A percentile compares a stretch with the other conserved stretches of the same genome.
phyloP scores from a whole-genome alignment of 2,329 filamentous ascomycete species.

The Epichloe glyceriae region DNA sequence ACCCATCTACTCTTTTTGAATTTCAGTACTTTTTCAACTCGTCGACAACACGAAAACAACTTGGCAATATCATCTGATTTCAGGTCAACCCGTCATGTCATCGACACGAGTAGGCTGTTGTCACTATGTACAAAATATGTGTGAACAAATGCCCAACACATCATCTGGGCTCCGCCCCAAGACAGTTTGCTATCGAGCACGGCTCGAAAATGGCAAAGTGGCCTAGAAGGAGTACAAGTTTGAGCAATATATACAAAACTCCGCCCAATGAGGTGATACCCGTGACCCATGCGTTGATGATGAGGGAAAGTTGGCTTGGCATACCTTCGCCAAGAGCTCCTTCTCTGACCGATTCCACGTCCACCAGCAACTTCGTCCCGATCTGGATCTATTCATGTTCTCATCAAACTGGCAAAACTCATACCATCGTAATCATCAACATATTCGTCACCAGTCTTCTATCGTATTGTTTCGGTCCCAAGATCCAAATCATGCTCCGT shows the following conservation, averaged over 20 bases:
- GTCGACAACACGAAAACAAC: too few relatives aligned
- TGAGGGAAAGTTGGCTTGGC: neutral
- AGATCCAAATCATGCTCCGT: neutral
- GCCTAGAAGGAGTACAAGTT: neutral
- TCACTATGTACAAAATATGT: neutral
- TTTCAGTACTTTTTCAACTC: too few relatives aligned
- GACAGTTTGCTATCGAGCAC: neutral
- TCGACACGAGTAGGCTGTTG: neutral
- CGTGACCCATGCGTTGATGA: neutral
- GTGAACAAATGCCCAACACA: neutral
- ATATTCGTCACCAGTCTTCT: neutral
- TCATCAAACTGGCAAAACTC: neutral
- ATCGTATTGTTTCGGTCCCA: neutral
- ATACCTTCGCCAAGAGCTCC: neutral
- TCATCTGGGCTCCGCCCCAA: neutral
- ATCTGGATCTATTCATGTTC: neutral
- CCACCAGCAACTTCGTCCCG: neutral
- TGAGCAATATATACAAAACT: conserved; percentile 4
- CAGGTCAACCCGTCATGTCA: too few relatives aligned
- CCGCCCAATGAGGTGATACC: conserved; percentile 4
- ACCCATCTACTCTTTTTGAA: neutral
- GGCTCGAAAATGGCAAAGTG: neutral
- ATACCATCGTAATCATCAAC: neutral
- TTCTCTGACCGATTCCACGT: neutral
- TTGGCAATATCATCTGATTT: too few relatives aligned